Evolutionary conservation across 768 basidiomycete genomes (phyloP), one percentile per base, ranked within the genome.

Genomic region (Calvatia gigantea): DNA sequence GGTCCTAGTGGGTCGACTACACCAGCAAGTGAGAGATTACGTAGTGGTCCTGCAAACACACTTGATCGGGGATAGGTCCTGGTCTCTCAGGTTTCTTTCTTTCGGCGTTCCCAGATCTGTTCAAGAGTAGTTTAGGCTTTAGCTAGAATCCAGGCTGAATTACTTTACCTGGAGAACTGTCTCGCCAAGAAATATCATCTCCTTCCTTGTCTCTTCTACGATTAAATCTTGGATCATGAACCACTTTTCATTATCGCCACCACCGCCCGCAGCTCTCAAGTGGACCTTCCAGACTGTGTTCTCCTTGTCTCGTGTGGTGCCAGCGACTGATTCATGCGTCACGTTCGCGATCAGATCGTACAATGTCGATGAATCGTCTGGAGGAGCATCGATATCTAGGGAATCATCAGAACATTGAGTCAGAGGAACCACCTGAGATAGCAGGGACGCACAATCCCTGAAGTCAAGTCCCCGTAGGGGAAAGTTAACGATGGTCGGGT

Each of bases 401-500:
- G 44, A 53, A 47, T 58, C 56, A 47, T 60, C 58, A 61, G 59
- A 63, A 39, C 17, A 15, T 62, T n/a, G 65, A 64, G 59, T 58
- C 61, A 48, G 17, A 57, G 62, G 53, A 59, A 56, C 39, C 54
- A 51, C 44, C 60, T 65, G 61, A 62, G 64, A 54, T 54, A 61
- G 62, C 62, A 61, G 57, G 37, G 6, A 76, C 94, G 64, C 69
- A 97, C 97, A 98, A 47, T 94, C 94, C 63, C 75, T 76, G 69
- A 99, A 88, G 70, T 99, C 96, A 17, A 98, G 80, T 3, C 96
- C 95, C 56, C 90, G 83, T 23, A 98, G 76, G 2, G 96, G 96
- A 65, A 97, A 99, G 67, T 96, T 99, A 62, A 99, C 91, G 58
- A 99, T 95, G 1, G 97, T 99, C 6, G 96, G 96, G 65, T 99